Evolutionary conservation across 768 basidiomycete species (phyloP), one percentile per base, ranked within the genome.

Genomic region (Kwoniella sp.): DNA sequence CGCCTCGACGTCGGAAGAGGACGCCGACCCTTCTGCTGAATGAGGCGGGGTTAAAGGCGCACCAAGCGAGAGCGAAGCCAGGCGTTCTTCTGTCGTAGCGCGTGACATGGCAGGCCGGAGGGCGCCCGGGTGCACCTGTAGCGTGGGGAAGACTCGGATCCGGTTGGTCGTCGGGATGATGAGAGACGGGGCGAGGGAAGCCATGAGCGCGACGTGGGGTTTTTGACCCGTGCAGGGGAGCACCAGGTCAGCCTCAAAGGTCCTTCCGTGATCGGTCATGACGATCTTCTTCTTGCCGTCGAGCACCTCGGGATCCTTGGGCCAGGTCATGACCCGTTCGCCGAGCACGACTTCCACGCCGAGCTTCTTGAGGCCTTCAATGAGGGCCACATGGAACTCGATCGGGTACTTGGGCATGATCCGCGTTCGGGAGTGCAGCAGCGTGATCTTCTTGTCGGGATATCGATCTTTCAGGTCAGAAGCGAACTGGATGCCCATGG

Each of bases 401-500:
- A 53, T 46, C 6, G 73, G 65, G 48, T 76, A 77, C 5, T 66
- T 52, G n/a, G 69, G 63, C 69, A 77, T 65, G 27, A 77, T 51
- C 25, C 66, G 50, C 7, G 45, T n/a, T 23, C 76, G 56, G 5
- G 71, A 73, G 49, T 77, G 76, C n/a, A 77, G 54, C 17, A 77
- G 58, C 9, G 73, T 75, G 26, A 77, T 63, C 15, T 70, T 41
- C 32, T 73, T 73, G 3, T 68, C 53, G 0, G 74, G 73, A 50
- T 74, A 74, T 11, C 67, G 41, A 33, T 70, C 67, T 44, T 74
- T 74, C 38, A 77, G 64, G 52, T 77, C 76, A 4, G 68, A 66
- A 17, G 76, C 75, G 48, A 70, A 70, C 63, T 76, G 70, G 17
- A 76, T 72, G 15, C 76, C 76, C 23, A 76, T 49, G 3, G 76